Evolutionary conservation across 768 basidiomycete genomes (phyloP).

Genomic region (Dioszegia aurantiaca): DNA sequence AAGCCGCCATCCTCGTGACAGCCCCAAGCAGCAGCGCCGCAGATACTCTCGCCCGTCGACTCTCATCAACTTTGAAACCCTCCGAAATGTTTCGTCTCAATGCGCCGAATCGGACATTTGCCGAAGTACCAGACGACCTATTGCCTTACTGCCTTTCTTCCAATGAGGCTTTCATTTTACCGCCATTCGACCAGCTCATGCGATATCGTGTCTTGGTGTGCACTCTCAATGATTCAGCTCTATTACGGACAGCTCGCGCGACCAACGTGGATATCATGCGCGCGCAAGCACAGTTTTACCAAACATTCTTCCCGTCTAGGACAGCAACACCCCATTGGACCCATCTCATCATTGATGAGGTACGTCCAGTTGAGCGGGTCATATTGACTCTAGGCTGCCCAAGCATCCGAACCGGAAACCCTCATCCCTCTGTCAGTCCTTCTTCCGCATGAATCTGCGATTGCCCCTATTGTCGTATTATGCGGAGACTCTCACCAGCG

Average conservation of each 20-base stretch:
- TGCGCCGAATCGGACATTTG: slow-evolving; percentile 47
- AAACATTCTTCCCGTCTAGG: slow-evolving; percentile 24
- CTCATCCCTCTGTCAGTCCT: slow-evolving; percentile 46
- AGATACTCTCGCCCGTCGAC: slow-evolving; percentile 50
- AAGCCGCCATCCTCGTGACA: slow-evolving; percentile 46
- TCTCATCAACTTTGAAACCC: slow-evolving; percentile 26
- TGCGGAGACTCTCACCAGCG: slow-evolving; percentile 52
- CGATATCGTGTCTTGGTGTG: slow-evolving; percentile 46
- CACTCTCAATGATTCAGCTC: slow-evolving; percentile 43
- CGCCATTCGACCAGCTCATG: slow-evolving; percentile 33
- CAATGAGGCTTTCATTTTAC: slow-evolving; percentile 37
- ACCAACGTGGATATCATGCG: slow-evolving; percentile 44
- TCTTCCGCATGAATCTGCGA: slow-evolving; percentile 9
- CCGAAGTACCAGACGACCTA: slow-evolving; percentile 45
- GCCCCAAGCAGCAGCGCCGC: slow-evolving; percentile 52
- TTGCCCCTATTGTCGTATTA: slow-evolving; percentile 37
- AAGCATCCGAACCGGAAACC: slow-evolving; percentile 52
- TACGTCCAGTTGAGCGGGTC: slow-evolving; percentile 12
- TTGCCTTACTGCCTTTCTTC: slow-evolving; percentile 20
- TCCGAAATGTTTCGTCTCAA: slow-evolving; percentile 48
- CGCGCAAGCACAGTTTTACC: slow-evolving; percentile 23
- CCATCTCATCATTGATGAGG: slow-evolving; percentile 53
- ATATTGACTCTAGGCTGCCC: slow-evolving; percentile 43
- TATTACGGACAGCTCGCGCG: slow-evolving; percentile 38
- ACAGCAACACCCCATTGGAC: slow-evolving; percentile 45